Evolutionary conservation across 768 basidiomycete genomes (phyloP).

Genomic region (Chiua virens): DNA sequence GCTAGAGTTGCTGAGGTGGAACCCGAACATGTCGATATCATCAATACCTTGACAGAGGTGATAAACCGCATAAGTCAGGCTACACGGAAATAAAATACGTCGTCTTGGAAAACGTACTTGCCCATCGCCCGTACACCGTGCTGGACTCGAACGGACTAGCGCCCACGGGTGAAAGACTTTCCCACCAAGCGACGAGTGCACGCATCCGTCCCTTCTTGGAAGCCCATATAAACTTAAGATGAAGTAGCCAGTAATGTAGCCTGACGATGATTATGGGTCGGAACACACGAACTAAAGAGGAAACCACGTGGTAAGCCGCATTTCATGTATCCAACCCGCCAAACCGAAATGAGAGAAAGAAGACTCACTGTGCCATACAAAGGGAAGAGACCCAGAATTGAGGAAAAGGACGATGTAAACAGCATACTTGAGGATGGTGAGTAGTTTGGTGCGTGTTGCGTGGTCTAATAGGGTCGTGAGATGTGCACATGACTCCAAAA

Average conservation of each 20-base stretch:
- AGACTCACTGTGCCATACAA: slow-evolving; percentile 66
- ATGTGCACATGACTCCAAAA: not conserved
- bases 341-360: not conserved
- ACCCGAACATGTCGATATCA: slow-evolving; percentile 65
- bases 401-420: slow-evolving; percentile 48
- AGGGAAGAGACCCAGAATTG: slow-evolving; percentile 61
- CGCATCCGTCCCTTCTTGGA: slow-evolving; percentile 31
- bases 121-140: slow-evolving; percentile 47
- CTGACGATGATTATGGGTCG: slow-evolving; percentile 42
- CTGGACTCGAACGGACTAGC: slow-evolving; percentile 51
- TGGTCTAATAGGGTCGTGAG: slow-evolving; percentile 4
- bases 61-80: not conserved
- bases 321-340: not conserved
- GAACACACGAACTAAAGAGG: slow-evolving; percentile 50
- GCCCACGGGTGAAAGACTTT: slow-evolving; percentile 53
- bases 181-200: slow-evolving; percentile 45
- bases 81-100: not conserved
- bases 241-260: slow-evolving; percentile 33
- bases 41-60: slow-evolving; percentile 49
- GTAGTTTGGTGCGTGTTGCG: slow-evolving; percentile 1
- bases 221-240: slow-evolving; percentile 39
- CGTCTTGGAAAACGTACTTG: slow-evolving; percentile 41
- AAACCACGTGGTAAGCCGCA: not conserved
- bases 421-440: slow-evolving; percentile 18
- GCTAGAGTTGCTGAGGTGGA: slow-evolving; percentile 78